These are phyloP conservation scores for Naganishia vaughanmartiniae DNA, from an alignment of 768 basidiomycete species.

Conservation along the genomic window DNA sequence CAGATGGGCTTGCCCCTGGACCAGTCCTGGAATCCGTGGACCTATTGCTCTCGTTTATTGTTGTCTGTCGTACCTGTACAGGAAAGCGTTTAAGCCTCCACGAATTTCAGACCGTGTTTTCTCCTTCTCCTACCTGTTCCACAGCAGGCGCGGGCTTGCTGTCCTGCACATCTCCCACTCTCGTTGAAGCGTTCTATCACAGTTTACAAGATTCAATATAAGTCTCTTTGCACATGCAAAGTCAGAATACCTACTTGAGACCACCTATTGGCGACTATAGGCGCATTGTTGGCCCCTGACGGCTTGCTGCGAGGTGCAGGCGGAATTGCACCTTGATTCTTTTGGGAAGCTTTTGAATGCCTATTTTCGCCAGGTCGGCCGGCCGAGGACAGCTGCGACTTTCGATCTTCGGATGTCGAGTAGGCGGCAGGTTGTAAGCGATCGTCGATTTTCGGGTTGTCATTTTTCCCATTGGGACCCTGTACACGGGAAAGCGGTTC, in stretches of 20 bases:
- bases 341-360: too few relatives aligned
- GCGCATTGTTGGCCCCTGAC: conserved; percentile 21
- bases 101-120: too few relatives aligned
- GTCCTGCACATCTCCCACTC: not conserved
- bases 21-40: not conserved
- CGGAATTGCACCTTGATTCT: not conserved
- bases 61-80: not conserved
- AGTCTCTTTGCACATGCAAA: not conserved
- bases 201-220: not conserved
- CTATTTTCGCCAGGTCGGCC: not conserved
- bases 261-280: conserved; percentile 4
- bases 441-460: not conserved
- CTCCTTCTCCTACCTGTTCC: not conserved
- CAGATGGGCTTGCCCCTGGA: not conserved
- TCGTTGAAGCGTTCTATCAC: conserved; percentile 6
- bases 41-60: not conserved
- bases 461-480: not conserved
- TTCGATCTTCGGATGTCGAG: not conserved
- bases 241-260: not conserved
- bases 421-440: not conserved
- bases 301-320: not conserved
- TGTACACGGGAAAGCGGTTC: not conserved
- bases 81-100: not conserved
- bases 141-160: not conserved
- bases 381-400: not conserved